These are phyloP conservation scores for Pythium volutum DNA, from an alignment of 352 stramenopile species.

Conservation along the genomic window DNA sequence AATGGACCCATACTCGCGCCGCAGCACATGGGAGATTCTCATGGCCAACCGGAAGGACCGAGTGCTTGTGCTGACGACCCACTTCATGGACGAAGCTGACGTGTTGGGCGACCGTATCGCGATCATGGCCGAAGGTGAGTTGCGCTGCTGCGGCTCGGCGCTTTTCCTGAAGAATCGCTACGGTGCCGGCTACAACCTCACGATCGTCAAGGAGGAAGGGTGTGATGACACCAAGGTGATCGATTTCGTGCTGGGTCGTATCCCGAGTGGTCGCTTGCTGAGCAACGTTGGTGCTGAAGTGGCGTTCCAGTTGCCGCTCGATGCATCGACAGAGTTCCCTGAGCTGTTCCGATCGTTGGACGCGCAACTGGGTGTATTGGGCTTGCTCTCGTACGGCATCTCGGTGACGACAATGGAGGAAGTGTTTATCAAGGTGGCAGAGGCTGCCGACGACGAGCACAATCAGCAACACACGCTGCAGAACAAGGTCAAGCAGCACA, in stretches of 20 bases:
- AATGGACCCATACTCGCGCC: slow-evolving; percentile 91
- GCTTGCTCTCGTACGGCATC: slow-evolving; percentile 92
- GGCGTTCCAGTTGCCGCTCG: slow-evolving; percentile 88
- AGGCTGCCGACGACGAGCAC: slow-evolving; percentile 6
- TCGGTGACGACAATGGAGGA: slow-evolving; percentile 97
- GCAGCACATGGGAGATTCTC: slow-evolving; percentile 92
- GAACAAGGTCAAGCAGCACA: slow-evolving; percentile 4
- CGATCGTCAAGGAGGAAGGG: slow-evolving; percentile 26
- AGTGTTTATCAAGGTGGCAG: slow-evolving; percentile 88
- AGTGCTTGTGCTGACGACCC: slow-evolving; percentile 61
- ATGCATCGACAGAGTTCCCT: slow-evolving; percentile 69
- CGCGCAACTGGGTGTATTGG: slow-evolving; percentile 29
- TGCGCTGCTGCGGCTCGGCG: slow-evolving; percentile 75
- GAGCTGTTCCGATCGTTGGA: slow-evolving; percentile 86
- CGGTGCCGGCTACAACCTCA: slow-evolving; percentile 79
- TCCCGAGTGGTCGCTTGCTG: slow-evolving; percentile 15
- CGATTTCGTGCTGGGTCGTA: no score
- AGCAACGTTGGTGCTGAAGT: slow-evolving; percentile 65
- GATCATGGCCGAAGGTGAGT: slow-evolving; percentile 87
- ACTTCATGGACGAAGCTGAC: slow-evolving; percentile 81
- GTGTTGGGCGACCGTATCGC: slow-evolving; percentile 63
- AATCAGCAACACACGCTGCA: slow-evolving; percentile 21
- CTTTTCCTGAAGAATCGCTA: slow-evolving; percentile 90
- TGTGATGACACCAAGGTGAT: background rate
- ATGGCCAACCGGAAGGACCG: slow-evolving; percentile 55